Conservation (phyloP, 805 yeast species). For the Tetrapisispora fleetii region DNA sequence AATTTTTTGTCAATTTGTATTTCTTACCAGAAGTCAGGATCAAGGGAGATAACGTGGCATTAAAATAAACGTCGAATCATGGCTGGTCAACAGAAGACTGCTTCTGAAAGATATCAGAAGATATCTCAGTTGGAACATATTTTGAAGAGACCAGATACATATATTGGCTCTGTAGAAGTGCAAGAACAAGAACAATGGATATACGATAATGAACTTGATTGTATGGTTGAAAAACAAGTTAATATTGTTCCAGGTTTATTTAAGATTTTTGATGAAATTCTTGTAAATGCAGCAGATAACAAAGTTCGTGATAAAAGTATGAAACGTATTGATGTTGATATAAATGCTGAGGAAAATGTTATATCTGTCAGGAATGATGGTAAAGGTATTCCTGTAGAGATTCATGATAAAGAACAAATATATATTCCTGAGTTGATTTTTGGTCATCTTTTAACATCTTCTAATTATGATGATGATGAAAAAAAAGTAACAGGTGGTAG, state of each 20-base stretch:
- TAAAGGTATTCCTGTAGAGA: constrained; percentile 88
- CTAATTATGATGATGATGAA: constrained; percentile 91
- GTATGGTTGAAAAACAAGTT: constrained; percentile 53
- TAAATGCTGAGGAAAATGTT: constrained; percentile 62
- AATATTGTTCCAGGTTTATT: constrained; percentile 90
- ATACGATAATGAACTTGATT: constrained; percentile 51
- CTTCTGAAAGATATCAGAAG: constrained; percentile 78
- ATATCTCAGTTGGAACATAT: constrained; percentile 94
- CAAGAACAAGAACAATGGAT: constrained; percentile 80
- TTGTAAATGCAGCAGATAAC: constrained; percentile 98
- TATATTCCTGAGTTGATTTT: constrained; percentile 94
- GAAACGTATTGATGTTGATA: constrained; percentile 77
- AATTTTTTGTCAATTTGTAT: no score
- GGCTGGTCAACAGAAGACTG: constrained; percentile 29
- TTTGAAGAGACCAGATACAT: constrained; percentile 93
- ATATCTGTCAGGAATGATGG: constrained; percentile 89
- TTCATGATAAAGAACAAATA: constrained; percentile 82
- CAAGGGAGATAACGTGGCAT: background rate
- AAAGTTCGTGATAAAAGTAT: constrained; percentile 88
- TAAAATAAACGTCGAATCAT: background rate
- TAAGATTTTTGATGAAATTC: constrained; percentile 92
- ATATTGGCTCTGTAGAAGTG: constrained; percentile 88
- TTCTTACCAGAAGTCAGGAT: no score
- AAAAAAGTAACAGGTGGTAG: constrained; percentile 97
- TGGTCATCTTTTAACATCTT: constrained; percentile 88